phyloP scores from a whole-genome alignment of 1,139 yeast species.

The Scheffersomyces illinoinensis region DNA sequence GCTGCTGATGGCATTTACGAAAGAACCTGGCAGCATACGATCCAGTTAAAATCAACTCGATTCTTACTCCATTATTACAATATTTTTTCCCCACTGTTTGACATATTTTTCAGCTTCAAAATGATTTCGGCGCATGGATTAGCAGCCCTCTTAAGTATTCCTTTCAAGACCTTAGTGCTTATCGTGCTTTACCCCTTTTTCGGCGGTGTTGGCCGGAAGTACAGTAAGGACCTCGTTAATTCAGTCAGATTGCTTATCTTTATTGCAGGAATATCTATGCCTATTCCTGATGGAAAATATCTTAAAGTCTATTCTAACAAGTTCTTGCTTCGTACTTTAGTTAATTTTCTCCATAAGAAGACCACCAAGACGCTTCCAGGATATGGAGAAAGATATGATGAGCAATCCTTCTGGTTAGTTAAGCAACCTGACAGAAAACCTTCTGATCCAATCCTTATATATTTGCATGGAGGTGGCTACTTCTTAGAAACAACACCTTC shows the following conservation, averaged over 20 bases:
- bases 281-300: conserved; percentile 7
- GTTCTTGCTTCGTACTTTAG: conserved; percentile 7
- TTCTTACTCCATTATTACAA: not conserved
- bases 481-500: conserved; percentile 34
- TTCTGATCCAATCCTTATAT: conserved; percentile 39
- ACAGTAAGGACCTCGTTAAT: conserved; percentile 3
- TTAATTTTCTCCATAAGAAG: conserved; percentile 4
- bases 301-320: conserved; percentile 5
- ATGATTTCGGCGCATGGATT: conserved; percentile 6
- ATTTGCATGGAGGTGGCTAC: conserved; percentile 48
- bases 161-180: conserved; percentile 5
- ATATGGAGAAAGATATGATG: conserved; percentile 36
- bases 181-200: conserved; percentile 5
- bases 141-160: conserved; percentile 4
- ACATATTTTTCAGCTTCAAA: not conserved
- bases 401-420: conserved; percentile 39
- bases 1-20: too few relatives aligned
- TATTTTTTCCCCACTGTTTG: not conserved
- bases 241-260: conserved; percentile 7
- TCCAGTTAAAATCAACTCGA: not conserved
- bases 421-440: conserved; percentile 27
- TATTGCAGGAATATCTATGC: conserved; percentile 6
- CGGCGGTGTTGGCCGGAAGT: conserved; percentile 9
- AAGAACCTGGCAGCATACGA: not conserved
- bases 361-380: conserved; percentile 19